phyloP scores from a whole-genome alignment of 306 rosid genomes.

The Cicer bijugum region DNA sequence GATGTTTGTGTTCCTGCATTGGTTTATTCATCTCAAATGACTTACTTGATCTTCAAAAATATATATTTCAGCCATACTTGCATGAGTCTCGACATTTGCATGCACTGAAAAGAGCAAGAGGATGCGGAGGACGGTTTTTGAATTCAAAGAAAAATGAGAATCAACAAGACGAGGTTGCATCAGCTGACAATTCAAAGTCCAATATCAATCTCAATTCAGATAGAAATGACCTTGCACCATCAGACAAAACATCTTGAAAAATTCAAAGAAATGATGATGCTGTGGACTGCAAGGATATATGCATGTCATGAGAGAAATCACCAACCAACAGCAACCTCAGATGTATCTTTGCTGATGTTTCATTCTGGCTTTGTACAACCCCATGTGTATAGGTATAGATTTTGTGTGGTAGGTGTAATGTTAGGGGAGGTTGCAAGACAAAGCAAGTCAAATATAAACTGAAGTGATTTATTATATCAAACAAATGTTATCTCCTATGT shows the following conservation, averaged over 20 bases:
- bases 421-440: slow-evolving; percentile 61
- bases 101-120: slow-evolving; percentile 85
- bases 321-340: slow-evolving; percentile 42
- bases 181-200: slow-evolving; percentile 62
- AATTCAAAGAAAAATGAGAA: slow-evolving; percentile 77
- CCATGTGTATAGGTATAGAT: slow-evolving; percentile 71
- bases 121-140: slow-evolving; percentile 93
- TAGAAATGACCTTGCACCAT: slow-evolving; percentile 60
- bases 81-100: slow-evolving; percentile 94
- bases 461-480: slow-evolving; percentile 31
- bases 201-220: slow-evolving; percentile 70
- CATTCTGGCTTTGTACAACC: slow-evolving; percentile 53
- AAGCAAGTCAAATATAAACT: slow-evolving; percentile 51
- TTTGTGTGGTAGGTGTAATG: slow-evolving; percentile 57
- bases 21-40: slow-evolving; percentile 35
- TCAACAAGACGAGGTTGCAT: slow-evolving; percentile 55
- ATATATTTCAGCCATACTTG: slow-evolving; percentile 80
- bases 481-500: slow-evolving; percentile 33
- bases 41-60: slow-evolving; percentile 11
- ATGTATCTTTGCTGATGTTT: slow-evolving; percentile 47
- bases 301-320: slow-evolving; percentile 40
- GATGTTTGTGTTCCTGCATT: slow-evolving; percentile 16
- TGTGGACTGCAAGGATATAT: slow-evolving; percentile 7
- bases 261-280: slow-evolving; percentile 29
- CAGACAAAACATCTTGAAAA: slow-evolving; percentile 59